phyloP scores from a whole-genome alignment of 2,329 filamentous ascomycete species.

The Fusarium paranaense region DNA sequence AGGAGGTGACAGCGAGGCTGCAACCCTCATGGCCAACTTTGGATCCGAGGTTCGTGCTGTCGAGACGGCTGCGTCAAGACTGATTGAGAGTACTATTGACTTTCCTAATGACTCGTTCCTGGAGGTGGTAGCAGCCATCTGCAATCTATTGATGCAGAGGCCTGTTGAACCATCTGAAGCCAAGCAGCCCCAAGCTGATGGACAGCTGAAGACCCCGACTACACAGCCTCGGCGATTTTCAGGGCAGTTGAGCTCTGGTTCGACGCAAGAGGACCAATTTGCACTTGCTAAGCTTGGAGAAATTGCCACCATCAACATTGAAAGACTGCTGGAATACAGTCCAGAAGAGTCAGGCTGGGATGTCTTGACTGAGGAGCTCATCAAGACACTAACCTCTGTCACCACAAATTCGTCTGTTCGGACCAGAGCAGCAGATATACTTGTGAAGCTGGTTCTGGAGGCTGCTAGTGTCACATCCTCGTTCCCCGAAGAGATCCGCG shows the following conservation, averaged over 20 bases:
- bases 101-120: slow-evolving; percentile 87
- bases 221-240: slow-evolving; percentile 60
- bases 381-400: slow-evolving; percentile 61
- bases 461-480: slow-evolving; percentile 67
- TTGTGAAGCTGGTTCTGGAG: slow-evolving; percentile 69
- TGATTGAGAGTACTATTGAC: slow-evolving; percentile 92
- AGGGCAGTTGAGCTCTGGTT: slow-evolving; percentile 57
- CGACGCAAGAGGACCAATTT: slow-evolving; percentile 73
- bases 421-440: slow-evolving; percentile 71
- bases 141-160: slow-evolving; percentile 71
- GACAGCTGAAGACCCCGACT: slow-evolving; percentile 51
- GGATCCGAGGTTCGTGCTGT: slow-evolving; percentile 87
- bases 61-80: slow-evolving; percentile 84
- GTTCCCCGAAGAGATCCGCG: slow-evolving; percentile 62
- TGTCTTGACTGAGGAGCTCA: slow-evolving; percentile 69
- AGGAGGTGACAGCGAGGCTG: slow-evolving; percentile 63
- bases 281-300: slow-evolving; percentile 81
- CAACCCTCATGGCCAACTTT: slow-evolving; percentile 72
- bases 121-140: slow-evolving; percentile 80
- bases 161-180: slow-evolving; percentile 37
- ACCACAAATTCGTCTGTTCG: slow-evolving; percentile 64
- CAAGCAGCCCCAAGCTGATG: slow-evolving; percentile 35
- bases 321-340: slow-evolving; percentile 76
- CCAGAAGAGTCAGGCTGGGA: slow-evolving; percentile 82
- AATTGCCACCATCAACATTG: slow-evolving; percentile 78